Evolutionary conservation across 179 eudicot genomes (phyloP).

Genomic region (Camellia oleifera): DNA sequence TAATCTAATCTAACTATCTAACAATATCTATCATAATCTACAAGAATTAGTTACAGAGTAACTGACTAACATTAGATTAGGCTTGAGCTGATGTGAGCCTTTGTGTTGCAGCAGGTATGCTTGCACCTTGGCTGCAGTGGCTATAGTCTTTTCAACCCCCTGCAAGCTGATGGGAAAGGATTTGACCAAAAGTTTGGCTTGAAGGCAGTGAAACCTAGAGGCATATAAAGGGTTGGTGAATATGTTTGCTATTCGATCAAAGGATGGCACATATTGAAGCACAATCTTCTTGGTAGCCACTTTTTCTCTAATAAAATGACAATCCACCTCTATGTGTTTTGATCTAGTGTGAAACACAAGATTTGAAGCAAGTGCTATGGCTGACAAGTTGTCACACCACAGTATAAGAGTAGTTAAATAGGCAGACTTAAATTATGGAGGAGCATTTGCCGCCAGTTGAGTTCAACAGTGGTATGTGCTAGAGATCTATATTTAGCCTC

Average conservation of each 20-base stretch:
- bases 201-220: neutral
- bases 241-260: neutral
- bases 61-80: too few relatives aligned
- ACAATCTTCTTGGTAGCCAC: neutral
- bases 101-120: too few relatives aligned
- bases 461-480: neutral
- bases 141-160: neutral
- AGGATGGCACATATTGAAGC: neutral
- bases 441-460: neutral
- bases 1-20: too few relatives aligned
- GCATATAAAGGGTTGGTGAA: neutral
- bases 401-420: neutral
- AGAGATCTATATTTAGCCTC: neutral
- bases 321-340: neutral
- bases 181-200: neutral
- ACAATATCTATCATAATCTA: too few relatives aligned
- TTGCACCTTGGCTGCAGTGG: too few relatives aligned
- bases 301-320: neutral
- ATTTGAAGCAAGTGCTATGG: neutral
- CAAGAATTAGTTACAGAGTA: too few relatives aligned
- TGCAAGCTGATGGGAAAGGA: neutral
- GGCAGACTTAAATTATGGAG: neutral
- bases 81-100: too few relatives aligned
- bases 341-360: neutral
- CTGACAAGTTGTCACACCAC: neutral